Evolutionary conservation across 1,139 yeast species (phyloP).

Genomic region (Arxiozyma slooffiae): DNA sequence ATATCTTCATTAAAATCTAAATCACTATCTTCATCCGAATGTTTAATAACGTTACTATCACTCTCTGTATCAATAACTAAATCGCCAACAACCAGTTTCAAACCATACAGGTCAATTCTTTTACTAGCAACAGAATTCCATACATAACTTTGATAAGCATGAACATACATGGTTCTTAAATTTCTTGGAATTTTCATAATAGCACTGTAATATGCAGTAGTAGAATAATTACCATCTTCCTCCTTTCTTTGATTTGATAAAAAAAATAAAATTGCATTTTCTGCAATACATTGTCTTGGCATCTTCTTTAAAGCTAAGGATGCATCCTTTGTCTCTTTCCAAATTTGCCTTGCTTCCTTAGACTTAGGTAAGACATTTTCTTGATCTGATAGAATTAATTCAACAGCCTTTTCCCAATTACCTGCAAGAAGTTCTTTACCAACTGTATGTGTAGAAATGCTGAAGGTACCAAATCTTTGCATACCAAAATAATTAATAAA

Average conservation of each 20-base stretch:
- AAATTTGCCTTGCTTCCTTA: constrained; percentile 65
- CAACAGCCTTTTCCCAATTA: constrained; percentile 74
- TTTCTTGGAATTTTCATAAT: constrained; percentile 88
- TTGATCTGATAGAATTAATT: constrained; percentile 73
- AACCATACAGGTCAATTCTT: constrained; percentile 64
- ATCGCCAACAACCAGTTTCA: constrained; percentile 70
- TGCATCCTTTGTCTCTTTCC: constrained; percentile 72
- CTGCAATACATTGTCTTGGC: constrained; percentile 88
- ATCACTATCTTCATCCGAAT: constrained; percentile 27
- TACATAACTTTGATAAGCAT: constrained; percentile 90
- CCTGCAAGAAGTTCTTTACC: constrained; percentile 64
- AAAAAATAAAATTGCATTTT: constrained; percentile 55
- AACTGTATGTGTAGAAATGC: constrained; percentile 77
- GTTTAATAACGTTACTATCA: constrained; percentile 16
- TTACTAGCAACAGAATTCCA: constrained; percentile 86
- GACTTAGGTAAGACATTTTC: constrained; percentile 77
- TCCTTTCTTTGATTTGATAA: constrained; percentile 41
- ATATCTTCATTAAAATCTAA: constrained; percentile 59
- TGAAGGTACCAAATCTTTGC: constrained; percentile 96
- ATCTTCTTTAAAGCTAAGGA: constrained; percentile 52
- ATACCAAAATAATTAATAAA: constrained; percentile 90
- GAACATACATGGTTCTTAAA: constrained; percentile 87
- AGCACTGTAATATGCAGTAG: constrained; percentile 58
- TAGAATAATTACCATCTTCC: constrained; percentile 40
- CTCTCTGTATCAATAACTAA: constrained; percentile 45